phyloP scores from a whole-genome alignment of 305 asterid species.

The Fraxinus latifolia region DNA sequence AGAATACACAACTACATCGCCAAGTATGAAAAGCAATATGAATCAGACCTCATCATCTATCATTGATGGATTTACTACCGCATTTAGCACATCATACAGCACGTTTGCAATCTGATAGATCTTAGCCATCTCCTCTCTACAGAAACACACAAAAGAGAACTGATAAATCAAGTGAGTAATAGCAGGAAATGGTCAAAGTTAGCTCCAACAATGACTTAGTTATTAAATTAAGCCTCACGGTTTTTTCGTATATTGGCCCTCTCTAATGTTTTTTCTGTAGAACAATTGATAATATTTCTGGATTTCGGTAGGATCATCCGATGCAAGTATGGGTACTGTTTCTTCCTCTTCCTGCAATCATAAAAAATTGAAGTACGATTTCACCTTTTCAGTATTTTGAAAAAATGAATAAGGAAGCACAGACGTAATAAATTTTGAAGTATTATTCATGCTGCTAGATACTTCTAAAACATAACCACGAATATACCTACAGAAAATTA shows the following conservation, averaged over 20 bases:
- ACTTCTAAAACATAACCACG: neutral
- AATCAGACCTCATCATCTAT: conserved; percentile 68
- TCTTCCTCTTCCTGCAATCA: conserved; percentile 70
- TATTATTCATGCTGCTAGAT: neutral
- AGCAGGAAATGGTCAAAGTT: neutral
- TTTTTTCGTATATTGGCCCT: conserved; percentile 77
- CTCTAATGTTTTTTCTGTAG: conserved; percentile 70
- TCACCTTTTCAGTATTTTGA: neutral
- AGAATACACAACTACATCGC: conserved; percentile 14
- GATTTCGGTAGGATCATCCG: conserved; percentile 67
- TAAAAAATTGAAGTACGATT: conserved; percentile 24
- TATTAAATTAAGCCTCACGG: conserved; percentile 57
- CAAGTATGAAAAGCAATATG: conserved; percentile 23
- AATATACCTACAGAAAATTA: neutral
- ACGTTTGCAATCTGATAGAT: conserved; percentile 87
- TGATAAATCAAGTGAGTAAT: neutral
- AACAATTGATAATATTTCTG: conserved; percentile 66
- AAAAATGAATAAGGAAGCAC: neutral
- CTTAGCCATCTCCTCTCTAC: conserved; percentile 96
- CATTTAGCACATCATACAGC: conserved; percentile 70
- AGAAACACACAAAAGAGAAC: conserved; percentile 18
- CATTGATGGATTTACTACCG: conserved; percentile 58
- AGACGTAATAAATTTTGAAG: neutral
- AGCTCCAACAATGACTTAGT: neutral
- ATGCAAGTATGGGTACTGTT: conserved; percentile 46